Evolutionary conservation across 805 yeast species (phyloP), one percentile per base, ranked within the genome.

Genomic region (Sugiyamaella smithiae): DNA sequence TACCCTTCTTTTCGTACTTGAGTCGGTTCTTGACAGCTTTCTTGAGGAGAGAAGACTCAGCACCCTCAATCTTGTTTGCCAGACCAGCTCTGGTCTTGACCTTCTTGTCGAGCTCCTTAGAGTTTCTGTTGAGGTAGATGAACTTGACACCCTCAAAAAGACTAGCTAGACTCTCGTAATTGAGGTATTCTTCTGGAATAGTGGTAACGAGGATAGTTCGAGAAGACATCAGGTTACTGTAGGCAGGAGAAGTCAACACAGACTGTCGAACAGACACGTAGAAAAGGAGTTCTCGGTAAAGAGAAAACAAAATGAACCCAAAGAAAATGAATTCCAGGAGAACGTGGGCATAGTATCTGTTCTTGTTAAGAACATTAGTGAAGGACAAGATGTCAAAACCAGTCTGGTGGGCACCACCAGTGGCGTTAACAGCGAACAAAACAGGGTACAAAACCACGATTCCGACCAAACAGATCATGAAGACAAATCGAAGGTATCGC

Each of bases 301-400:
- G 73, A 43, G 87, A 73, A 63, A 80, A 90, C 48, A 88, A 59
- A 40, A 86, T 74, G 24, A 73, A 62, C 36, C 90, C 85, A 63
- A 83, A 89, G 66, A 77, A 90, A 28, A 83, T 57, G 91, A 95
- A 86, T 1, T 90, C 80, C 38, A 88, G 63, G 50, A 91, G 75
- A 0, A 82, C 93, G 64, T 90, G 97, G 7, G 96, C 96, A 61
- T 81, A 91, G 71, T 85, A 89, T 48, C 95, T 76, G 17, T 75
- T 68, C 49, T 78, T 57, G 33, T 72, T 72, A n/a, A 35, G 45
- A 49, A 89, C 83, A 63, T 91, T 90, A 29, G 95, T 79, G 56
- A 85, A 87, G 2, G 95, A 78, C 53, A 88, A 73, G 57, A 75
- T 77, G 66, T 91, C 88, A 43, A 91, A 71, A 1, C 97, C 97